These are phyloP conservation scores for Populus ilicifolia DNA, from an alignment of 345 rosid species.

Conservation along the genomic window DNA sequence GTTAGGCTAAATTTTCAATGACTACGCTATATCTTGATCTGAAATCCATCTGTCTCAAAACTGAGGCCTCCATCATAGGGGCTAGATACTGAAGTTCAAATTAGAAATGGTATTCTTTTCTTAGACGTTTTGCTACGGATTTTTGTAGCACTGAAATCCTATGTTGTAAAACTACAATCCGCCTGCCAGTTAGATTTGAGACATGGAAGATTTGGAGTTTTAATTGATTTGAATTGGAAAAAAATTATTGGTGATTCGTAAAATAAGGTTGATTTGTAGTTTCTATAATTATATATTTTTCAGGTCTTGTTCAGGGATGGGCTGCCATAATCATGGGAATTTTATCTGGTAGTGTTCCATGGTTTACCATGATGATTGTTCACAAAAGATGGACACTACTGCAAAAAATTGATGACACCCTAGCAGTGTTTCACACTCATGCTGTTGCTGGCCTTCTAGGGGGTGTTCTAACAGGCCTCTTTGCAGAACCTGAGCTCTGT, in stretches of 20 bases:
- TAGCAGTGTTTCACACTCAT: slow-evolving; percentile 46
- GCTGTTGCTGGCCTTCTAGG: slow-evolving; percentile 51
- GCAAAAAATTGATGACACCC: slow-evolving; percentile 40
- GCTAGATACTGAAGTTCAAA: background rate
- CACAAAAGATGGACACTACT: slow-evolving; percentile 44
- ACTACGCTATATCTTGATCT: too few relatives aligned
- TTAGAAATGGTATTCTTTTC: too few relatives aligned
- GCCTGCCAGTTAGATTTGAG: too few relatives aligned
- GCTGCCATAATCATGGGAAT: slow-evolving; percentile 48
- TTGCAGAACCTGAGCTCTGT: slow-evolving; percentile 38
- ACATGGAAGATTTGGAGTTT: too few relatives aligned
- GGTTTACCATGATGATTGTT: slow-evolving; percentile 50
- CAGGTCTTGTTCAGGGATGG: slow-evolving; percentile 58
- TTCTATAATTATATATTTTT: background rate
- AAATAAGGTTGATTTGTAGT: background rate
- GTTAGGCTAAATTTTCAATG: too few relatives aligned
- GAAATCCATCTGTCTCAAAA: too few relatives aligned
- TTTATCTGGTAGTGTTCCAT: slow-evolving; percentile 46
- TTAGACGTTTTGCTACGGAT: background rate
- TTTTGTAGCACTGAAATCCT: background rate
- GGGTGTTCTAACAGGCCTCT: slow-evolving; percentile 40
- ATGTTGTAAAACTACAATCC: background rate
- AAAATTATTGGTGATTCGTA: too few relatives aligned
- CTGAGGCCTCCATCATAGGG: background rate
- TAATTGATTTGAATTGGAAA: background rate